phyloP scores from a whole-genome alignment of 2,329 filamentous ascomycete species.

The Xenoacremonium recifei region DNA sequence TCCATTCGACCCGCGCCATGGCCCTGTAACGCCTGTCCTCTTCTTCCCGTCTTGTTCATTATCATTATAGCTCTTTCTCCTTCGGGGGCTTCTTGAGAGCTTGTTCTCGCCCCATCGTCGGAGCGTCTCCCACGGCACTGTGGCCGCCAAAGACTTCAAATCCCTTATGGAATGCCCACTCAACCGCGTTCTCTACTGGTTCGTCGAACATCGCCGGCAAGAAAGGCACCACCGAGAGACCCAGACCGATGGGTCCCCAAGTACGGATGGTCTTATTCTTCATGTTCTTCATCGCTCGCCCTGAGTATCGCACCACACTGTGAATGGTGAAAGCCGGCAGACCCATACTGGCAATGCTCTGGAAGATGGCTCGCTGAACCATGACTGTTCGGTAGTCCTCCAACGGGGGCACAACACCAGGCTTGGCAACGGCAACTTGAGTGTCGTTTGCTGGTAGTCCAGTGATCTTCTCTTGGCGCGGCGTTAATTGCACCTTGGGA shows the following conservation, averaged over 20 bases:
- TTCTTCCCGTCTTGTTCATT: no score
- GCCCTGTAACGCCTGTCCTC: no score
- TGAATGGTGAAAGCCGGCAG: constrained; percentile 93
- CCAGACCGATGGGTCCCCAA: constrained; percentile 87
- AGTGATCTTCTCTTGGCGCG: constrained; percentile 46
- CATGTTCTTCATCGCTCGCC: constrained; percentile 75
- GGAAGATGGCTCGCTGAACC: constrained; percentile 87
- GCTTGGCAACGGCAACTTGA: constrained; percentile 26
- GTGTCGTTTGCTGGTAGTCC: constrained; percentile 39
- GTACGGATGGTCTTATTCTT: constrained; percentile 77
- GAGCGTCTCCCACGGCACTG: constrained; percentile 53
- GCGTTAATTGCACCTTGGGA: constrained; percentile 59
- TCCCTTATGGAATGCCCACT: constrained; percentile 83
- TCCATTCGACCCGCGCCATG: no score
- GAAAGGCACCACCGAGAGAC: constrained; percentile 75
- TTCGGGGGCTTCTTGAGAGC: constrained; percentile 39
- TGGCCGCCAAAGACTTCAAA: constrained; percentile 72
- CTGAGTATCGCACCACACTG: constrained; percentile 86
- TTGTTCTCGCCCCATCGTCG: constrained; percentile 50
- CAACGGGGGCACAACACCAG: constrained; percentile 60
- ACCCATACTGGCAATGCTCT: constrained; percentile 89
- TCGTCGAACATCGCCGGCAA: constrained; percentile 84
- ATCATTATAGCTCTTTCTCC: constrained; percentile 41
- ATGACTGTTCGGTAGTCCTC: constrained; percentile 92
- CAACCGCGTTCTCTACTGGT: constrained; percentile 87